Percentiles rank a stretch among this genome's conserved stretches.
Evolutionary conservation across 2,329 filamentous ascomycete species (phyloP).

Genomic region (Sporothrix dimorphospora): DNA sequence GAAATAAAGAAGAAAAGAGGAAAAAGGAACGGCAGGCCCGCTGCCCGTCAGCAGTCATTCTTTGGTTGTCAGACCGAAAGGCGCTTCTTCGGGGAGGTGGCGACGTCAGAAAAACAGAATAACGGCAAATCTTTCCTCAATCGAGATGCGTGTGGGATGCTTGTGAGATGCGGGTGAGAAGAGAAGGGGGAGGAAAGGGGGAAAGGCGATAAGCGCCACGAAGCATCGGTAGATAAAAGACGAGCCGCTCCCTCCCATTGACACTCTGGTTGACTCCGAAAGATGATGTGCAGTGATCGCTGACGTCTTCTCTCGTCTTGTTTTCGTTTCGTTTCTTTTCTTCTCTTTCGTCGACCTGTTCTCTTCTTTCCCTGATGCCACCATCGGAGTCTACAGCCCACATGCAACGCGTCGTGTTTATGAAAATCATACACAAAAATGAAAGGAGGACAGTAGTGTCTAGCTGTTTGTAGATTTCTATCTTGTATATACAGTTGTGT

Average conservation of each 20-base stretch:
- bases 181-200: background rate
- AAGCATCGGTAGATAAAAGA: background rate
- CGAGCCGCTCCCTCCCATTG: background rate
- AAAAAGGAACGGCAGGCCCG: background rate
- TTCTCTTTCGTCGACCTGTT: background rate
- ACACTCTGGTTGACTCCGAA: background rate
- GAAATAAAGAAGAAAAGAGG: background rate
- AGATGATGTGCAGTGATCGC: background rate
- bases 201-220: background rate
- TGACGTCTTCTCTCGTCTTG: background rate
- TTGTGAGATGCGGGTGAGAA: background rate
- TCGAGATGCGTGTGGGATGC: background rate
- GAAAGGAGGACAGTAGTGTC: background rate
- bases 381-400: background rate
- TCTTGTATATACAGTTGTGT: background rate
- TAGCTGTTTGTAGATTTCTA: background rate
- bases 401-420: background rate
- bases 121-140: background rate
- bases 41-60: constrained; percentile 7
- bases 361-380: background rate
- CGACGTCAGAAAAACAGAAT: background rate
- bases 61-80: background rate
- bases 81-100: constrained; percentile 6
- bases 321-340: background rate
- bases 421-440: background rate